Percentiles rank a stretch among this genome's conserved stretches.
Evolutionary conservation across 2,329 filamentous ascomycete species (phyloP).

Genomic region (Fusarium sp.): DNA sequence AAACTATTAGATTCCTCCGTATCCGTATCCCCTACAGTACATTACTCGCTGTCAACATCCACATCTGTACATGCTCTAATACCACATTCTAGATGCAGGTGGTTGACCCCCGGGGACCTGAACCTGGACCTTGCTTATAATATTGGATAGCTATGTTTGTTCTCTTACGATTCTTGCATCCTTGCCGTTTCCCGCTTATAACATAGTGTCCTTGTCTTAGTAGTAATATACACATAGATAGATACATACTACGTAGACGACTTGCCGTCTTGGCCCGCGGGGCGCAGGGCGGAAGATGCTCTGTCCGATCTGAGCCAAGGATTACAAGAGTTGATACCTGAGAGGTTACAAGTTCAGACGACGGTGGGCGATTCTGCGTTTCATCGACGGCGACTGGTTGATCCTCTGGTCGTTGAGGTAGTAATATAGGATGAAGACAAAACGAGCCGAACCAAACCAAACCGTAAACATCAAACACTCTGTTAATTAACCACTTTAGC

Average conservation of each 20-base stretch:
- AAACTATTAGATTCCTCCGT: not conserved
- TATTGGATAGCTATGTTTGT: constrained; percentile 1
- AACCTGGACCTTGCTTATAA: not conserved
- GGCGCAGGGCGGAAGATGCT: constrained; percentile 16
- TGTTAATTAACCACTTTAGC: constrained; percentile 6
- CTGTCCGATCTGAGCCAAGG: constrained; percentile 16
- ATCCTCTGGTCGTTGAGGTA: not conserved
- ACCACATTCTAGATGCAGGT: not conserved
- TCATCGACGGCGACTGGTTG: not conserved
- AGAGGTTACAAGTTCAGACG: constrained; percentile 8
- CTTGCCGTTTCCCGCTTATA: not conserved
- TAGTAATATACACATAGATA: not conserved
- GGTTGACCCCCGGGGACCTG: not conserved
- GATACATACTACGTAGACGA: not conserved
- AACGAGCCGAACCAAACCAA: not conserved
- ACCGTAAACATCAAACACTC: constrained; percentile 5
- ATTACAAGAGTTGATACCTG: constrained; percentile 8
- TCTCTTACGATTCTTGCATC: constrained; percentile 11
- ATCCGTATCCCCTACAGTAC: too few relatives aligned
- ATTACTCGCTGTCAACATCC: not conserved
- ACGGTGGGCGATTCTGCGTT: constrained; percentile 6
- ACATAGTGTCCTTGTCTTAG: constrained; percentile 16
- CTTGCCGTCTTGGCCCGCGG: constrained; percentile 2
- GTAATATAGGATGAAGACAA: not conserved
- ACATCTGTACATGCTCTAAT: not conserved